Conservation (phyloP, 495 filamentous ascomycete genomes). For the Beverwykella pulmonaria region DNA sequence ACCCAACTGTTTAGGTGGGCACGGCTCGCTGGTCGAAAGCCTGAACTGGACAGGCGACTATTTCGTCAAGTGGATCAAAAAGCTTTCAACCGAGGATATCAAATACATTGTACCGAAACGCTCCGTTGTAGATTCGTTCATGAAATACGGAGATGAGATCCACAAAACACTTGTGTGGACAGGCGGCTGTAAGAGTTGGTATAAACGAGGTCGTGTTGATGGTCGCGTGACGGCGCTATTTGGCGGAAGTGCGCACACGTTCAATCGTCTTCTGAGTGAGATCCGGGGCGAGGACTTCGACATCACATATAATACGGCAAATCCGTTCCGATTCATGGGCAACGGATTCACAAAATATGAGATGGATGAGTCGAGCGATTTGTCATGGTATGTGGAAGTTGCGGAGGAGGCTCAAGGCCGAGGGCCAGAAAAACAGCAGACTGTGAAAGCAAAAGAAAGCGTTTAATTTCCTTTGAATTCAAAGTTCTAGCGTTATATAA, state of each 20-base stretch:
- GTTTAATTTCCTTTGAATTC: background rate
- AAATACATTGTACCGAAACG: slow-evolving; percentile 50
- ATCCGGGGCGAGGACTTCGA: slow-evolving; percentile 20
- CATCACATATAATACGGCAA: slow-evolving; percentile 13
- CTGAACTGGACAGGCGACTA: slow-evolving; percentile 56
- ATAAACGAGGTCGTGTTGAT: slow-evolving; percentile 49
- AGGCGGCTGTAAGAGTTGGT: slow-evolving; percentile 53
- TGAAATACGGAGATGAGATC: slow-evolving; percentile 49
- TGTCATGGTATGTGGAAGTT: slow-evolving; percentile 1
- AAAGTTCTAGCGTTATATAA: background rate
- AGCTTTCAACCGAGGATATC: slow-evolving; percentile 54
- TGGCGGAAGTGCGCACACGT: slow-evolving; percentile 51
- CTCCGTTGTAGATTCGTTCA: slow-evolving; percentile 50
- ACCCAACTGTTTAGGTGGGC: slow-evolving; percentile 57
- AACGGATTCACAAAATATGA: slow-evolving; percentile 18
- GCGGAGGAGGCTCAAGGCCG: slow-evolving; percentile 6
- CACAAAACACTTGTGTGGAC: slow-evolving; percentile 54
- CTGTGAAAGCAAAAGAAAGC: background rate
- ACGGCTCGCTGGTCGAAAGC: slow-evolving; percentile 56
- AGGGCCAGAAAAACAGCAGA: background rate
- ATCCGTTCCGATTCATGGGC: slow-evolving; percentile 18
- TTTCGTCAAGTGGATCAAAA: slow-evolving; percentile 51
- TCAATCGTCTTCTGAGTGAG: slow-evolving; percentile 15
- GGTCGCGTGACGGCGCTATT: slow-evolving; percentile 52
- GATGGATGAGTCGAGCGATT: slow-evolving; percentile 3